Evolutionary conservation across 768 basidiomycete species (phyloP), one percentile per base, ranked within the genome.

Genomic region (Lactarius hatsudake): DNA sequence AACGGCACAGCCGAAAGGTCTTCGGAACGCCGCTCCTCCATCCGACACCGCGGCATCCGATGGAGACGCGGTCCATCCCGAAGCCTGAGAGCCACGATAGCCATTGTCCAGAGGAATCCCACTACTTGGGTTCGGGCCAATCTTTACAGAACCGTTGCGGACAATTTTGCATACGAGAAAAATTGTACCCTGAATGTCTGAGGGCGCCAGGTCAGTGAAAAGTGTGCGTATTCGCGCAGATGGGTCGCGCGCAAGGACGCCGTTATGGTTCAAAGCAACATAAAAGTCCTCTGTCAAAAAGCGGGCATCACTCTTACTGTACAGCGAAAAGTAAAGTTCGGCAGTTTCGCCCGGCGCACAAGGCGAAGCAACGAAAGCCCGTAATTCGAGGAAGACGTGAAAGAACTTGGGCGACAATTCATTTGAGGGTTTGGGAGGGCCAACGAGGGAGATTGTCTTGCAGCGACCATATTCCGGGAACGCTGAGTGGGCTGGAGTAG

Each of bases 1-100:
- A 12, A 97, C 89, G 2, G 96, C 96, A 74, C 94, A 97, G n/a
- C 95, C 96, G 74, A 98, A 94, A 0, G 96, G 96, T 60, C 96
- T 81, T 43, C 96, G 85, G 73, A 90, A 90, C 63, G 84, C 83
- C 30, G 76, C 69, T 56, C 73, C 61, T 30, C 73, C 68, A 62
- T 77, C 76, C 45, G 74, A 72, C 54, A 73, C 66, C 23, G 66
- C 32, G 36, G 51, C 32, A 15, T 69, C 67, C 48, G 48, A 58
- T 59, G 40, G 53, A 23, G 42, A 59, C 17, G 51, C 30, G 15
- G 0, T 45, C 66, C 59, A 68, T 26, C 61, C 80, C 76, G 82
- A 82, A 1, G 81, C 77, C 51, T 89, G 87, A 0, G 87, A 87
- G 12, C 82, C 83, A 63, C 87, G 80, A 71, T 87, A 80, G 40